Evolutionary conservation across 768 basidiomycete genomes (phyloP).

Genomic region (Mycena filopes): DNA sequence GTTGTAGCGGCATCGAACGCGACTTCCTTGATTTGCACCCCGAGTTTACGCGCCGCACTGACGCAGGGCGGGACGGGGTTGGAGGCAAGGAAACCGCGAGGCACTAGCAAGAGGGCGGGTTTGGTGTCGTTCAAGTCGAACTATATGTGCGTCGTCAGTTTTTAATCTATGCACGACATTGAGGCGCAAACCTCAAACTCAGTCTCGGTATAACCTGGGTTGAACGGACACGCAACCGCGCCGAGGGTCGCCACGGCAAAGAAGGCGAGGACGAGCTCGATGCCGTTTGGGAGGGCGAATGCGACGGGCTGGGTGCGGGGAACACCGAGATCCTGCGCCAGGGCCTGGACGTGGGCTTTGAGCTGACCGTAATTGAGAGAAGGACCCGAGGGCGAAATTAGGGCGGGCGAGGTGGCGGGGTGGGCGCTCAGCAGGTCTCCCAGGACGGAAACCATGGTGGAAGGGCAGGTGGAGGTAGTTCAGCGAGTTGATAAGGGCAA

Average conservation of each 20-base stretch:
- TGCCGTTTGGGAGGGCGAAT: conserved; percentile 16
- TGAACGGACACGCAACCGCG: conserved; percentile 15
- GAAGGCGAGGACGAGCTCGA: conserved; percentile 19
- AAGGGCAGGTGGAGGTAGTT: neutral
- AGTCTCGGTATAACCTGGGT: conserved; percentile 16
- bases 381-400: neutral
- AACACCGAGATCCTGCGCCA: conserved; percentile 12
- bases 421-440: conserved; percentile 11
- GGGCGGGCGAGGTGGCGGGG: neutral
- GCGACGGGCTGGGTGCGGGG: conserved; percentile 8
- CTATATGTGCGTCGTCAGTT: neutral
- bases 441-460: conserved; percentile 3
- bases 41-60: conserved; percentile 13
- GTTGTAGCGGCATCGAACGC: neutral
- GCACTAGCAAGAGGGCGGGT: conserved; percentile 17
- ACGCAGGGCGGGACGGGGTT: conserved; percentile 4
- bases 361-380: conserved; percentile 21
- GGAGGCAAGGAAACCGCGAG: conserved; percentile 7
- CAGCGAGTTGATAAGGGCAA: too few relatives aligned
- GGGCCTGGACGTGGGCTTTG: neutral
- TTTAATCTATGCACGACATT: too few relatives aligned
- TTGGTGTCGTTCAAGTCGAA: conserved; percentile 19
- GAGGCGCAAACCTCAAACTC: conserved; percentile 20
- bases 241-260: conserved; percentile 13
- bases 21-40: conserved; percentile 14